Conservation (phyloP, 1,284 basidiomycete species). For the Puccinia brachypodii region DNA sequence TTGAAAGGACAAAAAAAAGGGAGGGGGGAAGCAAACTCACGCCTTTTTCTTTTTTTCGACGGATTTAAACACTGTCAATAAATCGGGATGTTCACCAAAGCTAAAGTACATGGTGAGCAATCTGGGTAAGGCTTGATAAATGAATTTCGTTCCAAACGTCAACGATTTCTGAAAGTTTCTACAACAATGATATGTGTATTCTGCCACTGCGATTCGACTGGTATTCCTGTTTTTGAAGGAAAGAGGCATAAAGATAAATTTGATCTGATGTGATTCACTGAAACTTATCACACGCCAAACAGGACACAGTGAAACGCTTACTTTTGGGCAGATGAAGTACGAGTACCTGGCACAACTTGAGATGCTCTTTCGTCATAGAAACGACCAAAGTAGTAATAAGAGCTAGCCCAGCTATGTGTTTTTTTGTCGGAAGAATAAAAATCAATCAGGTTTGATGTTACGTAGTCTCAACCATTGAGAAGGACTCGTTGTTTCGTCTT, state of each 20-base stretch:
- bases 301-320: background rate
- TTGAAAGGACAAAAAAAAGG: background rate
- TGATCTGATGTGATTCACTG: background rate
- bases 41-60: constrained; percentile 50
- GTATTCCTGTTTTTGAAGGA: constrained; percentile 3
- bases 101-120: constrained; percentile 95
- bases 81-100: constrained; percentile 67
- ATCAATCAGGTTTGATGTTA: background rate
- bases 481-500: background rate
- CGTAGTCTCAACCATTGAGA: background rate
- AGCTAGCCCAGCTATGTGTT: constrained; percentile 73
- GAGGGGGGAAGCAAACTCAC: constrained; percentile 22
- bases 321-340: constrained; percentile 17
- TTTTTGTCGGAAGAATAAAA: background rate
- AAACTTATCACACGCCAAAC: background rate
- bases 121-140: constrained; percentile 92
- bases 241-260: background rate
- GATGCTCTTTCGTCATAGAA: constrained; percentile 68
- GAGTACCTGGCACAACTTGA: constrained; percentile 7
- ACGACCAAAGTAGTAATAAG: constrained; percentile 78
- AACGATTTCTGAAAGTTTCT: constrained; percentile 74
- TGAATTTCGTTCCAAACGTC: constrained; percentile 84
- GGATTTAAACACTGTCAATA: constrained; percentile 51
- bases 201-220: constrained; percentile 32
- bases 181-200: constrained; percentile 49